phyloP scores from a whole-genome alignment of 1,139 yeast species.

The Waltiozyma sp. region DNA sequence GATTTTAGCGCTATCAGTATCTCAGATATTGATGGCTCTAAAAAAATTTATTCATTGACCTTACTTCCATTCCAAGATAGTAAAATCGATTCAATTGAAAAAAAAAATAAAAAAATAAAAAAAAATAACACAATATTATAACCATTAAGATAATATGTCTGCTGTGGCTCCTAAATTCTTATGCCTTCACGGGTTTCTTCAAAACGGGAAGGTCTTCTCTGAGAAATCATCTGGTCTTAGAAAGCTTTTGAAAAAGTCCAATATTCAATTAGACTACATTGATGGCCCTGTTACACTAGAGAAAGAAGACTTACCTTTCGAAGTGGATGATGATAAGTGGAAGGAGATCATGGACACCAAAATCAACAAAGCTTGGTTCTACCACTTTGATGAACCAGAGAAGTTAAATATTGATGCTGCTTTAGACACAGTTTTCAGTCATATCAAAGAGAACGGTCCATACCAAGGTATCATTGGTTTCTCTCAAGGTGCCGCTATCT shows the following conservation, averaged over 20 bases:
- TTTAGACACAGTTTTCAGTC: conserved; percentile 38
- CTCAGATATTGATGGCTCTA: not conserved
- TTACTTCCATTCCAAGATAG: not conserved
- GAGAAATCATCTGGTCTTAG: conserved; percentile 73
- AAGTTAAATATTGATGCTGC: conserved; percentile 31
- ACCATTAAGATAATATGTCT: too few relatives aligned
- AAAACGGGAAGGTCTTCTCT: conserved; percentile 65
- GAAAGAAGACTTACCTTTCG: conserved; percentile 61
- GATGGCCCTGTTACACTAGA: conserved; percentile 64
- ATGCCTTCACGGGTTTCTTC: conserved; percentile 50
- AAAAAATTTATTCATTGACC: too few relatives aligned
- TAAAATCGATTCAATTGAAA: too few relatives aligned
- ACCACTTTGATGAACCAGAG: conserved; percentile 33
- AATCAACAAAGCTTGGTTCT: conserved; percentile 50
- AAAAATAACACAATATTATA: too few relatives aligned
- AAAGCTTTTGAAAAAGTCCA: conserved; percentile 53
- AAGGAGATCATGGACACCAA: conserved; percentile 33
- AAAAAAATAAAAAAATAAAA: too few relatives aligned
- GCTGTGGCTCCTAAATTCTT: conserved; percentile 24
- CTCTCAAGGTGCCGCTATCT: conserved; percentile 88
- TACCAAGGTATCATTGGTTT: conserved; percentile 84
- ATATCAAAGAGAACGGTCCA: conserved; percentile 67
- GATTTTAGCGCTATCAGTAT: not conserved
- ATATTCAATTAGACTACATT: conserved; percentile 61
- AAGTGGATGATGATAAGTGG: conserved; percentile 32